Evolutionary conservation across 1,284 basidiomycete species (phyloP).

Genomic region (Fomes fomentarius): DNA sequence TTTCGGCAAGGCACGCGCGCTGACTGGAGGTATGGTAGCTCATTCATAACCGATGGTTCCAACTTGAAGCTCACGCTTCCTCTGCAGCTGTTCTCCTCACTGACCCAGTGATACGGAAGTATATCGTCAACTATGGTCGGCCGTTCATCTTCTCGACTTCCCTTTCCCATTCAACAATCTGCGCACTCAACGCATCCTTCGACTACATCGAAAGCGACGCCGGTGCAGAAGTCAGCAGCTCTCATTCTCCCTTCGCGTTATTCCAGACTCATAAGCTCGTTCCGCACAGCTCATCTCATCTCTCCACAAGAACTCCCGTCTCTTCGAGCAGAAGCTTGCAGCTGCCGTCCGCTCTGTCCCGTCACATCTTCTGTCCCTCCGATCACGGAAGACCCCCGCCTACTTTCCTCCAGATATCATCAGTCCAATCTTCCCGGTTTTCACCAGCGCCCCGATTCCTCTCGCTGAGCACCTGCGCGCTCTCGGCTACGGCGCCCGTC

Average conservation of each 20-base stretch:
- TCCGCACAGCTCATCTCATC: conserved; percentile 1
- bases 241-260: neutral
- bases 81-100: conserved; percentile 75
- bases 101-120: conserved; percentile 68
- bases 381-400: neutral
- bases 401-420: conserved; percentile 6
- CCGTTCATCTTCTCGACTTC: conserved; percentile 88
- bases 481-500: conserved; percentile 65
- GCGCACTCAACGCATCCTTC: conserved; percentile 12
- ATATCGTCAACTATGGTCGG: conserved; percentile 89
- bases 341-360: conserved; percentile 7
- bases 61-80: neutral
- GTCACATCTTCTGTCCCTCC: conserved; percentile 4
- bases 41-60: neutral
- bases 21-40: conserved; percentile 70
- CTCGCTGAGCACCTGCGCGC: conserved; percentile 64
- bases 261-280: no score
- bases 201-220: conserved; percentile 16
- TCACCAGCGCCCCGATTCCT: conserved; percentile 70
- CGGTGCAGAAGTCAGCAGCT: conserved; percentile 7
- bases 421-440: conserved; percentile 79
- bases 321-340: conserved; percentile 8
- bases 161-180: conserved; percentile 68
- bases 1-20: conserved; percentile 68
- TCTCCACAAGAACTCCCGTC: conserved; percentile 3